Evolutionary conservation across 257 asterid genomes (phyloP).

Genomic region (Jasminum sambac): DNA sequence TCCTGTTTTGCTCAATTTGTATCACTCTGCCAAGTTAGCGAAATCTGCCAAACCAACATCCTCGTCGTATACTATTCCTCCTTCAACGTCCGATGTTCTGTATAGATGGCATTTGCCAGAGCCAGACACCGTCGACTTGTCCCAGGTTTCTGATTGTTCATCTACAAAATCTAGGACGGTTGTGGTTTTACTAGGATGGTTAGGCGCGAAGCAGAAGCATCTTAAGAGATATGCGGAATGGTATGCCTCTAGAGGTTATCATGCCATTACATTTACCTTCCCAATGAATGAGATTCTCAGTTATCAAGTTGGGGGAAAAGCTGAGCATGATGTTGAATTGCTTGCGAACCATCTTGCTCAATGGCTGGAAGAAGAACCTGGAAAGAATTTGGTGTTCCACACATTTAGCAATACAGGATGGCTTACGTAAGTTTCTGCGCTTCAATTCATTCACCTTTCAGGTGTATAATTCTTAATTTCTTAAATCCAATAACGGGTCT

Average conservation of each 20-base stretch:
- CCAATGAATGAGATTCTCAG: constrained; percentile 85
- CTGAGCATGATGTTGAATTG: constrained; percentile 71
- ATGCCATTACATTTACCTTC: constrained; percentile 84
- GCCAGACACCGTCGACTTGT: constrained; percentile 44
- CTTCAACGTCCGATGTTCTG: constrained; percentile 52
- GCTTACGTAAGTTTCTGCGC: constrained; percentile 66
- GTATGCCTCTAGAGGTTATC: constrained; percentile 87
- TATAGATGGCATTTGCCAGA: constrained; percentile 93
- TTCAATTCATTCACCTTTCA: background rate
- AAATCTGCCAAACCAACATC: constrained; percentile 60
- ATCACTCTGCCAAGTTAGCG: constrained; percentile 57
- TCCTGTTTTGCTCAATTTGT: constrained; percentile 41
- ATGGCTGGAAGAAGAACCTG: constrained; percentile 89
- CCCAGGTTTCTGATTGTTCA: constrained; percentile 44
- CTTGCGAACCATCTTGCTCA: constrained; percentile 84
- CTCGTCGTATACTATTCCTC: constrained; percentile 32
- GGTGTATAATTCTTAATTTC: background rate
- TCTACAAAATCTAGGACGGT: constrained; percentile 70
- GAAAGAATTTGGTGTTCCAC: constrained; percentile 83
- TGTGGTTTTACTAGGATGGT: constrained; percentile 93
- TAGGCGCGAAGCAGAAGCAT: constrained; percentile 93
- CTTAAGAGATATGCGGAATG: constrained; percentile 81
- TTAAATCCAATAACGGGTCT: constrained; percentile 9
- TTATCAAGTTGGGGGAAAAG: constrained; percentile 88
- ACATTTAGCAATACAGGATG: constrained; percentile 95